Percentiles rank a stretch among this genome's conserved stretches.
phyloP scores from a whole-genome alignment of 345 rosid species.

The Syzygium oleosum region DNA sequence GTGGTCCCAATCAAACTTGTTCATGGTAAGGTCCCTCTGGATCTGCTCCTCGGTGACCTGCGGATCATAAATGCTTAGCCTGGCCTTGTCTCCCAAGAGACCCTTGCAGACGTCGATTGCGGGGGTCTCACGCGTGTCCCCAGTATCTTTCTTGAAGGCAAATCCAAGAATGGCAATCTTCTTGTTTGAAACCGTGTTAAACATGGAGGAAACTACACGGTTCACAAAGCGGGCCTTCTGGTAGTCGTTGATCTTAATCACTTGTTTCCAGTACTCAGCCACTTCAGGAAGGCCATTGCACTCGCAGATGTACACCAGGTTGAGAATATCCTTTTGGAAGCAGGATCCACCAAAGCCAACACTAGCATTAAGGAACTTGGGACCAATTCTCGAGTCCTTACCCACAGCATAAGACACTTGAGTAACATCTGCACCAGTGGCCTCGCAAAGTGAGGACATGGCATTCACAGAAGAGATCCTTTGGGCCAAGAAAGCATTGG shows the following conservation, averaged over 20 bases:
- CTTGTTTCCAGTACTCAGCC: conserved; percentile 96
- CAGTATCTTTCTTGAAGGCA: conserved; percentile 93
- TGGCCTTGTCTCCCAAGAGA: conserved; percentile 80
- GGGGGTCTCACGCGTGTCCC: conserved; percentile 90
- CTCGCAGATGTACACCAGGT: conserved; percentile 88
- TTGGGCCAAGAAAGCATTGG: conserved; percentile 91
- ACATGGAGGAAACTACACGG: conserved; percentile 85
- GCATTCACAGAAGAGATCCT: conserved; percentile 91
- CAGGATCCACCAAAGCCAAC: conserved; percentile 95
- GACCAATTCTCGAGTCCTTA: conserved; percentile 73
- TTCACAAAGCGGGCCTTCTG: conserved; percentile 85
- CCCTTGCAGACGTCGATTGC: conserved; percentile 98
- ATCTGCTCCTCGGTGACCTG: conserved; percentile 90
- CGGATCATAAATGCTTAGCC: conserved; percentile 83
- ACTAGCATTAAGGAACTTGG: conserved; percentile 85
- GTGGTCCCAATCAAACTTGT: conserved; percentile 94
- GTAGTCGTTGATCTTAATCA: conserved; percentile 89
- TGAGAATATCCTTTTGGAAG: conserved; percentile 87
- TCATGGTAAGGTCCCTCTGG: conserved; percentile 88
- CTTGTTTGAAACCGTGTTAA: conserved; percentile 77
- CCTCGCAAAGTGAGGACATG: conserved; percentile 93
- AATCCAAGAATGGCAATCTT: conserved; percentile 79
- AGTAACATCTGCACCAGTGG: conserved; percentile 78
- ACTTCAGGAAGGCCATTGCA: conserved; percentile 95
- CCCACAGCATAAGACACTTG: conserved; percentile 82